Conservation (phyloP, 805 yeast species). For the Clavispora vitiphila region DNA sequence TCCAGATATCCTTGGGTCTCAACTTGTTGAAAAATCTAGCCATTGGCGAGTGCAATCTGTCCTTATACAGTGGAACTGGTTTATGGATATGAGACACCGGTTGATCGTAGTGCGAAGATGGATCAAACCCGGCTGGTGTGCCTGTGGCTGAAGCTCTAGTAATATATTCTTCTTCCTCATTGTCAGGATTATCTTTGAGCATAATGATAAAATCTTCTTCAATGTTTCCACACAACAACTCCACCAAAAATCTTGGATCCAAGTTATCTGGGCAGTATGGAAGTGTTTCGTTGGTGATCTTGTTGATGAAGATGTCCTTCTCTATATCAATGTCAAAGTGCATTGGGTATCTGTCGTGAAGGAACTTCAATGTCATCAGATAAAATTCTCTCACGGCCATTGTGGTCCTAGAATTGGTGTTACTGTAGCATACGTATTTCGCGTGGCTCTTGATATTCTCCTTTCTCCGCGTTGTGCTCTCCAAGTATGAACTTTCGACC, state of each 20-base stretch:
- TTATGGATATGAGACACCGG: slow-evolving; percentile 59
- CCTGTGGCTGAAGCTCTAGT: slow-evolving; percentile 54
- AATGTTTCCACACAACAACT: slow-evolving; percentile 30
- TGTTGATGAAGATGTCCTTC: slow-evolving; percentile 26
- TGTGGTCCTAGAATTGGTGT: slow-evolving; percentile 16
- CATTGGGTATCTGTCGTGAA: slow-evolving; percentile 49
- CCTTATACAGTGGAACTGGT: slow-evolving; percentile 67
- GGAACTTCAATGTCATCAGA: slow-evolving; percentile 33
- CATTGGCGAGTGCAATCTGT: slow-evolving; percentile 58
- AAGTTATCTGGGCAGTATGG: slow-evolving; percentile 20
- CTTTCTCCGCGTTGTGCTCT: slow-evolving; percentile 37
- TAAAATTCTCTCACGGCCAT: slow-evolving; percentile 48
- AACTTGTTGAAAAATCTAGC: slow-evolving; percentile 57
- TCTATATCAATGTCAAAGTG: slow-evolving; percentile 34
- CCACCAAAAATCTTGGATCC: slow-evolving; percentile 19
- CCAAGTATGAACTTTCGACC: slow-evolving; percentile 55
- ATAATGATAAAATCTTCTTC: slow-evolving; percentile 65
- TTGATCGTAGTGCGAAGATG: slow-evolving; percentile 45
- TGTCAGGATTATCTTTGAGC: slow-evolving; percentile 33
- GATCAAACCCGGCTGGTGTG: slow-evolving; percentile 73
- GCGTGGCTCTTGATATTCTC: slow-evolving; percentile 25
- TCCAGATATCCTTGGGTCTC: slow-evolving; percentile 50
- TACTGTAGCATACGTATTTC: slow-evolving; percentile 18
- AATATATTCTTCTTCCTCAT: slow-evolving; percentile 50
- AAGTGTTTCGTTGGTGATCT: slow-evolving; percentile 35